A percentile compares a stretch with the other conserved stretches of the same genome.
These are phyloP conservation scores for Penicillium decumbens DNA, from an alignment of 2,329 filamentous ascomycete genomes.

Conservation along the genomic window DNA sequence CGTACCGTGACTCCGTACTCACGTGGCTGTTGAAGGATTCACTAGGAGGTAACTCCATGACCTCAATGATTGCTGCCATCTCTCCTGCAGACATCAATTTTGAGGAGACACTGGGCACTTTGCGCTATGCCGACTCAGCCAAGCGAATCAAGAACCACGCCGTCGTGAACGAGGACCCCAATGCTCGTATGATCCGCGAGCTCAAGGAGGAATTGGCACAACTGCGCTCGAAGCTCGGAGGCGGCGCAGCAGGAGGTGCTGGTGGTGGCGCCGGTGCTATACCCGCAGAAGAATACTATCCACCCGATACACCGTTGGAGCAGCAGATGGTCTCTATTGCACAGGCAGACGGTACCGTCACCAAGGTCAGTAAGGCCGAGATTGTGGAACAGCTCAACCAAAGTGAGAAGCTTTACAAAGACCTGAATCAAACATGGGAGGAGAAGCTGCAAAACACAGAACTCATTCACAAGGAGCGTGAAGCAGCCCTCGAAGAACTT, in stretches of 20 bases:
- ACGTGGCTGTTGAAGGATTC: slow-evolving; percentile 98
- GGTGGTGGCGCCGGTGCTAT: slow-evolving; percentile 46
- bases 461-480: slow-evolving; percentile 94
- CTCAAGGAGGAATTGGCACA: slow-evolving; percentile 90
- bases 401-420: slow-evolving; percentile 90
- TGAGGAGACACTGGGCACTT: slow-evolving; percentile 90
- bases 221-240: slow-evolving; percentile 77
- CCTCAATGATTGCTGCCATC: slow-evolving; percentile 98
- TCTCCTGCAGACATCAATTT: slow-evolving; percentile 99
- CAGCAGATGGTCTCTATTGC: slow-evolving; percentile 96
- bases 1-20: slow-evolving; percentile 92
- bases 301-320: slow-evolving; percentile 85
- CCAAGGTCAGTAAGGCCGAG: slow-evolving; percentile 96
- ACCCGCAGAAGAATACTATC: slow-evolving; percentile 75
- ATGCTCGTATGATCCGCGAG: slow-evolving; percentile 97
- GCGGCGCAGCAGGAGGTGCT: slow-evolving; percentile 45
- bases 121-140: slow-evolving; percentile 93
- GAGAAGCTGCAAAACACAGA: slow-evolving; percentile 93
- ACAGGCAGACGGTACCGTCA: slow-evolving; percentile 74
- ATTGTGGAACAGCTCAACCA: slow-evolving; percentile 95
- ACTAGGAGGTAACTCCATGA: slow-evolving; percentile 96
- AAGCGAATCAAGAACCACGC: slow-evolving; percentile 99
- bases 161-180: slow-evolving; percentile 97
- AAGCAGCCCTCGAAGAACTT: slow-evolving; percentile 89
- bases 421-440: slow-evolving; percentile 98